phyloP scores from a whole-genome alignment of 2,329 filamentous ascomycete genomes.

The Botrytis squamosa region DNA sequence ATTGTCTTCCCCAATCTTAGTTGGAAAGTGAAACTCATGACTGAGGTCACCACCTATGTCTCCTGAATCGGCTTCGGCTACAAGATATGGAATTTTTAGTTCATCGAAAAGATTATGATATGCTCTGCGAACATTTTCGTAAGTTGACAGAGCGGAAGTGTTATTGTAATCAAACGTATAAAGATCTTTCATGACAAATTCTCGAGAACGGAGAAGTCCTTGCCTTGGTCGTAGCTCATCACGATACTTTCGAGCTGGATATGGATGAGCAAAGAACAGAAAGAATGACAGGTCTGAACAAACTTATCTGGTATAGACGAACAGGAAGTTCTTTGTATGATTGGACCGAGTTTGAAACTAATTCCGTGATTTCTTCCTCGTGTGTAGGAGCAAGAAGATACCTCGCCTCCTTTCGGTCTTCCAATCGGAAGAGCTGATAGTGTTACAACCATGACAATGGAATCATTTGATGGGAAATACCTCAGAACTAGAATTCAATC shows the following conservation, averaged over 20 bases:
- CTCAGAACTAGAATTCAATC: conserved; percentile 73
- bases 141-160: conserved; percentile 73
- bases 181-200: conserved; percentile 97
- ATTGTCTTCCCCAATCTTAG: conserved; percentile 77
- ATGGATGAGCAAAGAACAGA: conserved; percentile 8
- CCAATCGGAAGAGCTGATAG: conserved; percentile 72
- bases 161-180: conserved; percentile 84
- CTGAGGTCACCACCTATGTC: conserved; percentile 91
- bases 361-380: conserved; percentile 88
- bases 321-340: conserved; percentile 87
- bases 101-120: conserved; percentile 80
- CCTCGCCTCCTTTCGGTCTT: conserved; percentile 71
- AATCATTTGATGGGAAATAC: conserved; percentile 44
- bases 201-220: conserved; percentile 80
- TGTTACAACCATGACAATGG: conserved; percentile 20
- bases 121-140: conserved; percentile 67
- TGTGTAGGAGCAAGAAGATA: conserved; percentile 89
- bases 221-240: conserved; percentile 89
- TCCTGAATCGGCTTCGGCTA: conserved; percentile 90
- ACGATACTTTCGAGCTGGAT: conserved; percentile 80
- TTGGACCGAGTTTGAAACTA: conserved; percentile 70
- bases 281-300: conserved; percentile 34
- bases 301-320: conserved; percentile 85
- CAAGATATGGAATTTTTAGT: conserved; percentile 76
- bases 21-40: conserved; percentile 90